phyloP scores from a whole-genome alignment of 2,329 filamentous ascomycete genomes.

The Helminthosporium solani region DNA sequence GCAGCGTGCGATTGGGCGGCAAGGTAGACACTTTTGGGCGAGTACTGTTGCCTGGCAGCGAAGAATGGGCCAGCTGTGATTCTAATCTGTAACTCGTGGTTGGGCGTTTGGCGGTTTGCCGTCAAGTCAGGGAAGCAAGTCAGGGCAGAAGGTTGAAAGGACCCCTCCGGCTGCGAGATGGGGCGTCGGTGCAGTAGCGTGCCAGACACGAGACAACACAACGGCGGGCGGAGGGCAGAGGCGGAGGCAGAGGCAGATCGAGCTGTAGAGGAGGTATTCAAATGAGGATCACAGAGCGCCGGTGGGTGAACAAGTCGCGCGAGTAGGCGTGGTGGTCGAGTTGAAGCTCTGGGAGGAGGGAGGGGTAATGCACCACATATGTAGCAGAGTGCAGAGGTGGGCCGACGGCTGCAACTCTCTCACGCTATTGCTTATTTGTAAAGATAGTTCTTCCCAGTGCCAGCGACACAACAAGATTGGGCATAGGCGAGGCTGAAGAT shows the following conservation, averaged over 20 bases:
- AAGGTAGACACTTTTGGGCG: constrained; percentile 20
- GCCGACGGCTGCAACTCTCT: constrained; percentile 20
- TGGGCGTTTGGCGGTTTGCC: too few species aligned
- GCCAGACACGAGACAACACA: constrained; percentile 17
- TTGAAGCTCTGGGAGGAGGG: constrained; percentile 9
- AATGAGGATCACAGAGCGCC: not conserved
- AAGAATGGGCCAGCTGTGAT: constrained; percentile 14
- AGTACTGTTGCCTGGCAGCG: constrained; percentile 35
- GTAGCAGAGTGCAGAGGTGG: constrained; percentile 27
- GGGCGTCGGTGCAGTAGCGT: constrained; percentile 32
- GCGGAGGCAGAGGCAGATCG: not conserved
- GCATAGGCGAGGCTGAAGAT: constrained; percentile 13
- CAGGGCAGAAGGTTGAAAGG: constrained; percentile 9
- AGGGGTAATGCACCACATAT: constrained; percentile 39
- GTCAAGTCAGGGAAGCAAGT: too few species aligned
- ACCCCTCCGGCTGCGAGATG: constrained; percentile 37
- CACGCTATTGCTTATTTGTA: constrained; percentile 27
- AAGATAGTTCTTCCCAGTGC: constrained; percentile 17
- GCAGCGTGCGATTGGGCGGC: constrained; percentile 33
- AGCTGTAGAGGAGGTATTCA: not conserved
- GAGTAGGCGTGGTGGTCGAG: not conserved
- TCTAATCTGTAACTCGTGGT: constrained; percentile 9
- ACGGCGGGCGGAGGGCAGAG: not conserved
- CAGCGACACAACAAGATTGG: too few species aligned
- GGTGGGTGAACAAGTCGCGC: not conserved